phyloP scores from a whole-genome alignment of 169 alveolate species.

The Perkinsus chesapeaki region DNA sequence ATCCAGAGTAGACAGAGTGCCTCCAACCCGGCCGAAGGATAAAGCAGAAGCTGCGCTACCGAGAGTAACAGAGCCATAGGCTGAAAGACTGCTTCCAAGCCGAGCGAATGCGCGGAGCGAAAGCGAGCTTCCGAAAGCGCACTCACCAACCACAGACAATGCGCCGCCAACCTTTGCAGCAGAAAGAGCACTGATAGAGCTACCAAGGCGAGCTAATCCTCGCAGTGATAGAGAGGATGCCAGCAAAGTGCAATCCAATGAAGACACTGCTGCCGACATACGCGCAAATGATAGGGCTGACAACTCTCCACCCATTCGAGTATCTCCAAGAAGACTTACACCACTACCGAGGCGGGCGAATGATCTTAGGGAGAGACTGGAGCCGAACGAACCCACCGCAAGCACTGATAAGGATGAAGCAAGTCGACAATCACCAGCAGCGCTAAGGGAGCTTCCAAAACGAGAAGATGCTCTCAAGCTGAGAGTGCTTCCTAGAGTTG shows the following conservation, averaged over 20 bases:
- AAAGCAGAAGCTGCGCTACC: not conserved
- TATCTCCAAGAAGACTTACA: not conserved
- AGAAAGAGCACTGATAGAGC: not conserved
- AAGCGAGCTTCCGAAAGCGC: not conserved
- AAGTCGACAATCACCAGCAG: not conserved
- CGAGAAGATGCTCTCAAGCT: not conserved
- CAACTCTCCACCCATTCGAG: not conserved
- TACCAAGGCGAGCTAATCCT: constrained; percentile 2
- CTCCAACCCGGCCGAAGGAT: not conserved
- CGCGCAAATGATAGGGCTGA: not conserved
- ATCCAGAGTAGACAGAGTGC: not conserved
- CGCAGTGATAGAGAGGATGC: not conserved
- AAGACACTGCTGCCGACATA: not conserved
- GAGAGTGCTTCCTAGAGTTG: not conserved
- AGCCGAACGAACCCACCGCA: not conserved
- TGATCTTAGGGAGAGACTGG: not conserved
- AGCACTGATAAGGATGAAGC: not conserved
- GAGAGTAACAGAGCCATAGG: not conserved
- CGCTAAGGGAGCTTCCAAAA: not conserved
- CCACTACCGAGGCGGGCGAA: not conserved
- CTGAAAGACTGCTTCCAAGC: not conserved
- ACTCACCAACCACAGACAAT: not conserved
- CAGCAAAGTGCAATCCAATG: not conserved
- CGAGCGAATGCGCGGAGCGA: not conserved
- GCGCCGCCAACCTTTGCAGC: not conserved